Percentiles rank a stretch among this genome's conserved stretches.
phyloP scores from a whole-genome alignment of 2,329 filamentous ascomycete genomes.

The Neonectria coccinea region DNA sequence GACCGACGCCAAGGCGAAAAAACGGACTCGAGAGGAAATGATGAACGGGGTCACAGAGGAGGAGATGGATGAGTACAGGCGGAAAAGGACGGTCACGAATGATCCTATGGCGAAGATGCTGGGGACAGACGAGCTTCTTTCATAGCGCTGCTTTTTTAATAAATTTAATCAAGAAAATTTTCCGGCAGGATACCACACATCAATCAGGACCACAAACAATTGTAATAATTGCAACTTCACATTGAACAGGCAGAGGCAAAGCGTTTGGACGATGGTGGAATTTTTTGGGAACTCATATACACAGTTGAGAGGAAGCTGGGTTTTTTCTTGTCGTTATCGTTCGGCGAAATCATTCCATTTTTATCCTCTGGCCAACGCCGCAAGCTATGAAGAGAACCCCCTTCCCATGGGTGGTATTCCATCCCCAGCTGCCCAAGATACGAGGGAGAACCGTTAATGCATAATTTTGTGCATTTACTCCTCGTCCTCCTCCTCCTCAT shows the following conservation, averaged over 20 bases:
- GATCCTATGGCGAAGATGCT: slow-evolving; percentile 90
- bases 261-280: slow-evolving; percentile 27
- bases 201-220: not conserved
- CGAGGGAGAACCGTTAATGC: slow-evolving; percentile 47
- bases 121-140: slow-evolving; percentile 72
- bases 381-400: slow-evolving; percentile 61
- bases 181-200: not conserved
- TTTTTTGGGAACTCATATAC: slow-evolving; percentile 43
- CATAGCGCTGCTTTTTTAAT: slow-evolving; percentile 33
- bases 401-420: slow-evolving; percentile 54
- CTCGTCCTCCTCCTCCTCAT: slow-evolving; percentile 89
- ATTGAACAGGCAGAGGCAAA: slow-evolving; percentile 29
- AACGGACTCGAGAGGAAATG: slow-evolving; percentile 83
- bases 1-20: slow-evolving; percentile 61
- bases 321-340: slow-evolving; percentile 42
- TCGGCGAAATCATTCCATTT: slow-evolving; percentile 57
- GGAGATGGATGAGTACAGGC: slow-evolving; percentile 87
- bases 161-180: not conserved
- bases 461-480: slow-evolving; percentile 62
- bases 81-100: slow-evolving; percentile 77
- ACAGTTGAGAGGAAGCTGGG: slow-evolving; percentile 38
- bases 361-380: slow-evolving; percentile 64
- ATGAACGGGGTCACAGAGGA: slow-evolving; percentile 82
- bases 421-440: slow-evolving; percentile 47
- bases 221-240: slow-evolving; percentile 19